Evolutionary conservation across 2,329 filamentous ascomycete genomes (phyloP).

Genomic region (Colletotrichum chrysophilum): DNA sequence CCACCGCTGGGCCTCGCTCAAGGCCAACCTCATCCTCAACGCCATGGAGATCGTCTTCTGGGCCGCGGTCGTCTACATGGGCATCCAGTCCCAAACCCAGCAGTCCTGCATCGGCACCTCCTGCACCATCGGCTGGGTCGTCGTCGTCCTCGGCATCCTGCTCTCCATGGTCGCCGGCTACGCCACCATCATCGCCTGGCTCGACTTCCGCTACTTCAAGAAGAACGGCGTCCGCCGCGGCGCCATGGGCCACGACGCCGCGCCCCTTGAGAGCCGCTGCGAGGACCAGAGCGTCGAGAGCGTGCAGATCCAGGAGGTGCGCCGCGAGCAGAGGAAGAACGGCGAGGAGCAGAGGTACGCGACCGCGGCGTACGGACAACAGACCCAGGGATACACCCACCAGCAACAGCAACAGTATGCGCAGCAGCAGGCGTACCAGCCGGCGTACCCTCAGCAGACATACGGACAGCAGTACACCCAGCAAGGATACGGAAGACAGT

Average conservation of each 20-base stretch:
- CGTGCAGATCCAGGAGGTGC: neutral
- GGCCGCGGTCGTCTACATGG: constrained; percentile 32
- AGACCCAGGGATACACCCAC: neutral
- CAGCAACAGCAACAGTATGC: neutral
- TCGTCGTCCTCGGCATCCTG: constrained; percentile 5
- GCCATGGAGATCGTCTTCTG: constrained; percentile 47
- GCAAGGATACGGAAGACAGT: neutral
- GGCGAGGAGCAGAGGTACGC: neutral
- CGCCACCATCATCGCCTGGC: constrained; percentile 6
- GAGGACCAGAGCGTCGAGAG: neutral
- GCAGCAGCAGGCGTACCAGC: neutral
- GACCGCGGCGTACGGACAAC: neutral
- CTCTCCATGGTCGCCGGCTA: constrained; percentile 10
- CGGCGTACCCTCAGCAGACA: neutral
- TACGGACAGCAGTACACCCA: neutral
- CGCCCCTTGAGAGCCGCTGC: neutral
- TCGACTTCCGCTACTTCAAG: constrained; percentile 5
- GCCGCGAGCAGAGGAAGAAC: neutral
- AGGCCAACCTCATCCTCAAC: constrained; percentile 45
- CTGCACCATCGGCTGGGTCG: constrained; percentile 16
- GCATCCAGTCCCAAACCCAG: constrained; percentile 8
- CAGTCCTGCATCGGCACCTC: constrained; percentile 5
- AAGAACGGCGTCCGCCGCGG: constrained; percentile 1
- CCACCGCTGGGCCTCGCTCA: constrained; percentile 40
- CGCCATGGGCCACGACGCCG: neutral